Base-by-base conservation (phyloP, 257 asterid species). In the Rubia yunnanensis region DNA sequence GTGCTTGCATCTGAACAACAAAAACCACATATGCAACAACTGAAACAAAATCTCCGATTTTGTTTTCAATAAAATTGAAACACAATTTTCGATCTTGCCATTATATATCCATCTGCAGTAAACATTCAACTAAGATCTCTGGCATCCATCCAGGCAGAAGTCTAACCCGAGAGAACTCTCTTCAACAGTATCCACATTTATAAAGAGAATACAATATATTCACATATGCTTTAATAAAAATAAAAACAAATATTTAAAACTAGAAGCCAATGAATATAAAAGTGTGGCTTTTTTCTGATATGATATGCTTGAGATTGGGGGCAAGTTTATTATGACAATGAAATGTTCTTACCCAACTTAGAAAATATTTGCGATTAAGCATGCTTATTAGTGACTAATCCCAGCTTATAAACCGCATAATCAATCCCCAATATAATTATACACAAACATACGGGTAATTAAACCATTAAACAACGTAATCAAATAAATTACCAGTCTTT, bases 401-500 rank as follows among this genome's bases (percentile, higher is more conserved):
- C 14, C 38, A 2, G 9, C 31, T 15, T 50, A 58, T 1, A 32
- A 46, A 23, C 10, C 54, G 5, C 18, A 17, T 14, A 60, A 49
- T 36, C 41, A 59, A 24, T 5, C 20, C 63, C 20, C 9, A 32
- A 49, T 23, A 14, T 0, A 38, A 52, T n/a, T 3, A 38, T n/a
- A 41, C 2, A 2, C 15, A 31, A 23, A 31, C 15, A n/a, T n/a
- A n/a, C 3, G 7, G 59, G 28, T 34, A 9, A 9, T 39, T 8
- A 35, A 26, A 44, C 13, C 34, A 44, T 15, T 17, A 70, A 61
- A 0, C 6, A n/a, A 24, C 28, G 9, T 38, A 15, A 54, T 5
- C 7, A 41, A 18, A 35, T 72, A 34, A 69, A 60, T 50, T 60
- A 87, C 98, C 95, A 92, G 72, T 48, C 73, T 82, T 20, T 79